Percentiles rank a stretch among this genome's conserved stretches.
Evolutionary conservation across 1,284 basidiomycete genomes (phyloP).

Genomic region (Apiotrichum akiyoshidainum): DNA sequence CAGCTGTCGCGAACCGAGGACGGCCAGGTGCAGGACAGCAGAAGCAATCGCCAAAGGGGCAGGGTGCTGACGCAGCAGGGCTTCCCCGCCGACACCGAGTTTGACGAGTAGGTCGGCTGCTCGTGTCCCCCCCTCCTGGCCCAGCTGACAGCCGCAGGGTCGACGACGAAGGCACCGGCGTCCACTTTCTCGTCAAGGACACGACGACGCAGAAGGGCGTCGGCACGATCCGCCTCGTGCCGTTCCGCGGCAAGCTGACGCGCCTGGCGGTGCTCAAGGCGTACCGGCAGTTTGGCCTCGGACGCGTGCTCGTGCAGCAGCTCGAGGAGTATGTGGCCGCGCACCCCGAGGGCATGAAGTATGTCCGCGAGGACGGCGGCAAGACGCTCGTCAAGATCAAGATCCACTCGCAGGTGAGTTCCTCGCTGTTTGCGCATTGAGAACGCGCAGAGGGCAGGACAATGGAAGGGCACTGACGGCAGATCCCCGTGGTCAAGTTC

Average conservation of each 20-base stretch:
- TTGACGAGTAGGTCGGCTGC: constrained; percentile 39
- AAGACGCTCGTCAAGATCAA: constrained; percentile 28
- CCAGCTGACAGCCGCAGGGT: not conserved
- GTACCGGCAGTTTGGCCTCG: constrained; percentile 42
- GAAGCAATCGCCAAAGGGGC: not conserved
- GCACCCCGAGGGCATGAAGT: constrained; percentile 8
- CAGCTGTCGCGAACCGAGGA: not conserved
- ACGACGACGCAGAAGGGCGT: constrained; percentile 28
- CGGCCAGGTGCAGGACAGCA: not conserved
- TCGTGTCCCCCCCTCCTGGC: not conserved
- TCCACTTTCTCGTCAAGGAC: constrained; percentile 13
- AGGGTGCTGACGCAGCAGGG: constrained; percentile 21
- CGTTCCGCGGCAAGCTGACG: constrained; percentile 39
- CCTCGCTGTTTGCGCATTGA: too few species aligned
- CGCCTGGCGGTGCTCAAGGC: constrained; percentile 40
- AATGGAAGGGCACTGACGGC: not conserved
- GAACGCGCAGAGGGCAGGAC: too few species aligned
- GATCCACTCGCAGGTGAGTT: constrained; percentile 40
- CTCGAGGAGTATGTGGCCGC: constrained; percentile 27
- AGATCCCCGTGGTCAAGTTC: constrained; percentile 45
- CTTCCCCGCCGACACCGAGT: constrained; percentile 39
- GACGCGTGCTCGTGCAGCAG: constrained; percentile 31
- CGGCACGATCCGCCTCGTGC: constrained; percentile 44
- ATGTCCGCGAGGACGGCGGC: constrained; percentile 20
- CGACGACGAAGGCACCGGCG: constrained; percentile 12